Base-by-base conservation (phyloP, 2,329 filamentous ascomycete species). In the Hawksworthiomyces lignivorus region DNA sequence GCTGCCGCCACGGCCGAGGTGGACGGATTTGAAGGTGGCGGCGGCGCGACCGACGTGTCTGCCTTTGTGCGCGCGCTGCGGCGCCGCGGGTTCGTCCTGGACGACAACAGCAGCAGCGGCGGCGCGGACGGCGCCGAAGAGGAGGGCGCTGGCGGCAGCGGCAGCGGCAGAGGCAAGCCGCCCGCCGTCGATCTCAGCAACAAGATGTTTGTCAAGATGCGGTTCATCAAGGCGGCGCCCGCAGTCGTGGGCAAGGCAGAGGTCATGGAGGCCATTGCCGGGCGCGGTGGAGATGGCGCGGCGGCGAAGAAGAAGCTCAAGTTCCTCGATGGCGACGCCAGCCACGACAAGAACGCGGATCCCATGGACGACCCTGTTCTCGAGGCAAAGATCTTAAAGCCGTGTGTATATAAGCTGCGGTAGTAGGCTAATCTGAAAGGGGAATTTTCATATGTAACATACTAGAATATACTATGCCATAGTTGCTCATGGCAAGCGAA, bases 191-290 rank as follows among this genome's bases (percentile, higher is more conserved):
- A 98, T 65, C 67, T 94, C 55, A 77, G 75, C 43, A 98, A 98
- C 66, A 94, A 84, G 67, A 98, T 98, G 92, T 98, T 98, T 68
- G 90, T 97, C 52, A 87, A 84, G 66, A 90, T 98, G 87, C 80
- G 84, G 54, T 98, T 98, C 62, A 70, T 89, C 54, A 98, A 97
- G 68, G 79, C 75, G n/a, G 79, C 78, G 17, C 68, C 78, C 33
- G 84, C 89, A 0, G 72, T 72, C 3, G 82, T 80, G 58, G 88
- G 88, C 19, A 94, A 94, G 67, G 78, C 83, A 50, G 77, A 70
- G 12, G 70, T 64, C 7, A 37, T 39, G 36, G 26, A 33, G 19
- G 41, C 41, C 2, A 30, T 40, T 19, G 41, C 26, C 4, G 24
- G 28, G 4, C 41, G 57, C 62, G 67, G 50, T 57, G 48, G 17